Evolutionary conservation across 2,329 filamentous ascomycete species (phyloP).

Genomic region (Sclerotinia glacialis): DNA sequence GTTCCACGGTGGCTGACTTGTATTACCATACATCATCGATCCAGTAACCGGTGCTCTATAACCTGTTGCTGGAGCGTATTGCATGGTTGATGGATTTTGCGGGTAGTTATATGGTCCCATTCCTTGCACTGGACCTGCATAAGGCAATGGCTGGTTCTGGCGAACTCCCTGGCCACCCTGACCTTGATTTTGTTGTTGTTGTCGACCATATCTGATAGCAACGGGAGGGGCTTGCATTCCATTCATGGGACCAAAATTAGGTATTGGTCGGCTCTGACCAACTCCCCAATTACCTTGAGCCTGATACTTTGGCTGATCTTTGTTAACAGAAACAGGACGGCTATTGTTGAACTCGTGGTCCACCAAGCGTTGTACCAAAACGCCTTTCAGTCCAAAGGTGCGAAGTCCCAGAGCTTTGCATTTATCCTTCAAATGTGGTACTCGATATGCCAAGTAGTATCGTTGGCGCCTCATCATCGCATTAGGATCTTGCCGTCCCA

Average conservation of each 20-base stretch:
- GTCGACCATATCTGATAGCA: accelerated
- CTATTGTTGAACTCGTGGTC: not conserved
- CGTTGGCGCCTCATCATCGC: no score
- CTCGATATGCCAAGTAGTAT: not conserved
- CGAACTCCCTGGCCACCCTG: accelerated
- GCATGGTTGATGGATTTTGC: no score
- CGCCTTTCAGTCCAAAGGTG: not conserved
- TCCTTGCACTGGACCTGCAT: not conserved
- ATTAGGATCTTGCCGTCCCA: no score
- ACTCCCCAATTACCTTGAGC: no score
- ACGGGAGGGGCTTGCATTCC: not conserved
- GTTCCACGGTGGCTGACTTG: no score
- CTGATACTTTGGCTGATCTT: not conserved
- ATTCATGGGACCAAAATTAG: not conserved
- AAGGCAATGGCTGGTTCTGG: not conserved
- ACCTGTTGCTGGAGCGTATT: not conserved
- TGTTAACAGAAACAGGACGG: no score
- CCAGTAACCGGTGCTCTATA: accelerated
- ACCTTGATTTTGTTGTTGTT: not conserved
- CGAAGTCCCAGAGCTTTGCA: not conserved
- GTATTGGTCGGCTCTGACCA: no score
- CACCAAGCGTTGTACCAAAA: not conserved
- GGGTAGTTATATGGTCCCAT: not conserved
- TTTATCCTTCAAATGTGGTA: not conserved
- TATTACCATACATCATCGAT: no score